A percentile compares a stretch with the other conserved stretches of the same genome.
Evolutionary conservation across 495 filamentous ascomycete species (phyloP).

Genomic region (Neurospora sp.): DNA sequence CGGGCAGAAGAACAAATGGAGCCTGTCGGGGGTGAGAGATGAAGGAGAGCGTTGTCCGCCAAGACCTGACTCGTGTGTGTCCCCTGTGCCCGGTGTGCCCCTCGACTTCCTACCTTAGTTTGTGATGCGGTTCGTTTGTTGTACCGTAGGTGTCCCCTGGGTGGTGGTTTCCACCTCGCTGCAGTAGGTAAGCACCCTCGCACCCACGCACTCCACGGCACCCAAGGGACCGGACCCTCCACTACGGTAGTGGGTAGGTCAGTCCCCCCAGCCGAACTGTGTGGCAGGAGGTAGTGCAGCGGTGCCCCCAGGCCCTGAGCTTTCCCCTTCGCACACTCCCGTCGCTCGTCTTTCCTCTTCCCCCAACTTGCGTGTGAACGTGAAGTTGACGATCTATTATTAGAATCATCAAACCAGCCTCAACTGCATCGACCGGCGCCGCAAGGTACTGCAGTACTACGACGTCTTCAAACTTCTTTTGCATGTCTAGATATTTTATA

Average conservation of each 20-base stretch:
- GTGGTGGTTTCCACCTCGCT: neutral
- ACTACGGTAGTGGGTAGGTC: neutral
- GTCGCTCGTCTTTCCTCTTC: constrained; percentile 15
- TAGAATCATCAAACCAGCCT: constrained; percentile 27
- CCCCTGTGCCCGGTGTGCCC: neutral
- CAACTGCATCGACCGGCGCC: constrained; percentile 24
- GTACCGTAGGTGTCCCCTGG: neutral
- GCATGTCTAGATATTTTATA: neutral
- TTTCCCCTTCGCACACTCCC: constrained; percentile 11
- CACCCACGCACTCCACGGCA: neutral
- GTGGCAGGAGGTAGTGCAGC: neutral
- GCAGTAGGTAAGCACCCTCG: neutral
- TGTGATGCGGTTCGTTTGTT: neutral
- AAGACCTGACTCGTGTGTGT: neutral
- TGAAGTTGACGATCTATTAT: constrained; percentile 19
- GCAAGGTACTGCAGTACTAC: constrained; percentile 12
- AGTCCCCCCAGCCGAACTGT: neutral
- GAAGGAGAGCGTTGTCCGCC: neutral
- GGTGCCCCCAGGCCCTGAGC: neutral
- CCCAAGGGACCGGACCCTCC: neutral
- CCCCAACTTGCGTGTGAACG: constrained; percentile 8
- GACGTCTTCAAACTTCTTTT: neutral
- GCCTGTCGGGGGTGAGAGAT: neutral
- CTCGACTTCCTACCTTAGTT: neutral
- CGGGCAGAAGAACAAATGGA: neutral